Base-by-base conservation (phyloP, 2,329 filamentous ascomycete genomes). In the Ceratocystis ficicola region DNA sequence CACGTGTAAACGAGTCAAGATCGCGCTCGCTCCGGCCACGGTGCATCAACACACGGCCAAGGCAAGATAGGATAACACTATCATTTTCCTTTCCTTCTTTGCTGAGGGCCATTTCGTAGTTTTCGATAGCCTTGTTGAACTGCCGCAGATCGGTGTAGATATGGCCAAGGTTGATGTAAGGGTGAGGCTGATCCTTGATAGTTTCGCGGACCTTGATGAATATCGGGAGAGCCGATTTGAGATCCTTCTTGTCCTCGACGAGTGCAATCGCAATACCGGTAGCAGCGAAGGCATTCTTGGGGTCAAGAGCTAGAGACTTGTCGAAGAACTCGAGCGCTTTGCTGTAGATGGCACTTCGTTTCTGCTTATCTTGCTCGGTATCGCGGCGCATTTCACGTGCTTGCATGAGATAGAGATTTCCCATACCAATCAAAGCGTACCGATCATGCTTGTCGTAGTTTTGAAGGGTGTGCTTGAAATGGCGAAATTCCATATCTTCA, bases 291-390 rank as follows among this genome's bases (percentile, higher is more conserved):
- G 94, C 93, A 71, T 97, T 99, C 77, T 88, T 91, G 0, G 91
- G 86, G 72, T 99, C 94, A n/a, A 99, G 79, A 69, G 95, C 90
- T 25, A 99, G 79, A 3, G 93, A 93, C 77, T 99, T 99, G 74
- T 97, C 94, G 71, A 96, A 99, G 76, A 99, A 99, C 73, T 99
- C 95, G 10, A 97, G 92, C 0, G 94, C 92, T 70, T 93, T 91
- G 73, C 86, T 85, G 73, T 97, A 99, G 68, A 86, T 87, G 70
- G 88, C 89, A 66, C 87, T 88, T 64, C 92, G 86, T 78, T 95
- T 96, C 71, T 95, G 88, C 76, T 90, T 95, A 68, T 99, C 93
- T 68, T 86, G 81, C 7, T 97, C 94, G 0, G 89, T 89, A 68
- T 94, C 89, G 63, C 92, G 86, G 36, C 90, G 88, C 91, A 97